Evolutionary conservation across 257 asterid species (phyloP).

Genomic region (Solanum habrochaites): DNA sequence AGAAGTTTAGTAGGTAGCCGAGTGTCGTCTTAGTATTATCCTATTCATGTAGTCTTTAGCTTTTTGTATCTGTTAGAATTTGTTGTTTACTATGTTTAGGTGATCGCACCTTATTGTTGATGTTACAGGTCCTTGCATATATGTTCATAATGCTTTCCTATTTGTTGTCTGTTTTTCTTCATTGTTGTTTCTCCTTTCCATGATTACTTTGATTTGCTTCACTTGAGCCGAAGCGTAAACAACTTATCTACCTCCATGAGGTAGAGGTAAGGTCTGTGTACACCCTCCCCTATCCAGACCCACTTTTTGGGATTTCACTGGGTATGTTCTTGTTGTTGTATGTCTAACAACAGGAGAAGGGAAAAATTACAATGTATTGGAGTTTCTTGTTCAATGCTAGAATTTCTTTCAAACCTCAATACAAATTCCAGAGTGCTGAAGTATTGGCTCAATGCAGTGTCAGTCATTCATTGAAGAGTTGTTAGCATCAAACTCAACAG

Average conservation of each 20-base stretch:
- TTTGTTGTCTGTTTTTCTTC: not conserved
- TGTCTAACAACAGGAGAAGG: not conserved
- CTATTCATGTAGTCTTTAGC: not conserved
- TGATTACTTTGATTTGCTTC: not conserved
- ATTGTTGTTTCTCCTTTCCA: not conserved
- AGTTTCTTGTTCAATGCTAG: not conserved
- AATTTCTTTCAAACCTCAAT: not conserved
- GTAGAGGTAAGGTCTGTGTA: not conserved
- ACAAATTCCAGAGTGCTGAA: conserved; percentile 4
- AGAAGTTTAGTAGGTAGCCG: not conserved
- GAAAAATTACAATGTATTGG: not conserved
- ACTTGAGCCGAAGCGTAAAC: not conserved
- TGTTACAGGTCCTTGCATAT: not conserved
- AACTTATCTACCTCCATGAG: not conserved
- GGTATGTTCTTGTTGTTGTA: not conserved
- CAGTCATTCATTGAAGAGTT: conserved; percentile 78
- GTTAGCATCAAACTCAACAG: conserved; percentile 87
- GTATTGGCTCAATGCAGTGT: conserved; percentile 49
- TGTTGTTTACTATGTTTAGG: not conserved
- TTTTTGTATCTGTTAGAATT: not conserved
- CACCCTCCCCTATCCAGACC: not conserved
- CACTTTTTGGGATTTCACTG: not conserved
- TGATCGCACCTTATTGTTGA: not conserved
- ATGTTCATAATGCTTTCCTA: not conserved
- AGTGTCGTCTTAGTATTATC: not conserved